Percentiles rank a stretch among this genome's conserved stretches.
Evolutionary conservation across 2,329 filamentous ascomycete genomes (phyloP).

Genomic region (Cladosporium oxysporum): DNA sequence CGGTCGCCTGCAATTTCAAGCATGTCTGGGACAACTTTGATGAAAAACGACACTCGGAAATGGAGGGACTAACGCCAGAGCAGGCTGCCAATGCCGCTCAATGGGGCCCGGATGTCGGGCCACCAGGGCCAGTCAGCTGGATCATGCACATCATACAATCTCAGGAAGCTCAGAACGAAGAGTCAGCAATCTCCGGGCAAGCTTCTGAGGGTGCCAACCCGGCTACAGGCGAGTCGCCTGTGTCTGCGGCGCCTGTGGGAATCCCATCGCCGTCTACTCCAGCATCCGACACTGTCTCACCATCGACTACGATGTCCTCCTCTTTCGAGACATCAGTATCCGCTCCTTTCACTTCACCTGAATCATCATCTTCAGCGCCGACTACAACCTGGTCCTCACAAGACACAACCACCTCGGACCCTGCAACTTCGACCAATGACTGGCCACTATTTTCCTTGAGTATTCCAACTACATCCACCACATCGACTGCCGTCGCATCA

Average conservation of each 20-base stretch:
- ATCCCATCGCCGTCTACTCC: slow-evolving; percentile 3
- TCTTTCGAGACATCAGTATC: slow-evolving; percentile 6
- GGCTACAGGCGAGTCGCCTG: slow-evolving; percentile 6
- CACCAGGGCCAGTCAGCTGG: slow-evolving; percentile 16
- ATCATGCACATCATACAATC: slow-evolving; percentile 12
- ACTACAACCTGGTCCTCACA: background rate
- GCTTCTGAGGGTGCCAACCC: background rate
- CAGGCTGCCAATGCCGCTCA: slow-evolving; percentile 16
- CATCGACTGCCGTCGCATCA: slow-evolving; percentile 4
- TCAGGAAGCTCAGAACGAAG: slow-evolving; percentile 1
- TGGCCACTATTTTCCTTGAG: slow-evolving; percentile 10
- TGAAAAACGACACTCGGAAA: slow-evolving; percentile 20
- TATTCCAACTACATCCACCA: slow-evolving; percentile 3
- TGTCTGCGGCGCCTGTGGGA: background rate
- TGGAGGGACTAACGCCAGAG: slow-evolving; percentile 21
- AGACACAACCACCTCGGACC: slow-evolving; percentile 11
- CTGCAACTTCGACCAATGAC: slow-evolving; percentile 2
- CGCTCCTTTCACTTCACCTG: background rate
- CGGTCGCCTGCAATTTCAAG: slow-evolving; percentile 17
- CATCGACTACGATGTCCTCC: background rate
- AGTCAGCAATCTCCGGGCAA: slow-evolving; percentile 7
- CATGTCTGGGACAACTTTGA: slow-evolving; percentile 20
- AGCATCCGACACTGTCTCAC: slow-evolving; percentile 18
- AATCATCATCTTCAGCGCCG: slow-evolving; percentile 11
- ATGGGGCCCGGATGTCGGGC: slow-evolving; percentile 17